Evolutionary conservation across 169 alveolate genomes (phyloP).

Genomic region (Cryptosporidium sp.): DNA sequence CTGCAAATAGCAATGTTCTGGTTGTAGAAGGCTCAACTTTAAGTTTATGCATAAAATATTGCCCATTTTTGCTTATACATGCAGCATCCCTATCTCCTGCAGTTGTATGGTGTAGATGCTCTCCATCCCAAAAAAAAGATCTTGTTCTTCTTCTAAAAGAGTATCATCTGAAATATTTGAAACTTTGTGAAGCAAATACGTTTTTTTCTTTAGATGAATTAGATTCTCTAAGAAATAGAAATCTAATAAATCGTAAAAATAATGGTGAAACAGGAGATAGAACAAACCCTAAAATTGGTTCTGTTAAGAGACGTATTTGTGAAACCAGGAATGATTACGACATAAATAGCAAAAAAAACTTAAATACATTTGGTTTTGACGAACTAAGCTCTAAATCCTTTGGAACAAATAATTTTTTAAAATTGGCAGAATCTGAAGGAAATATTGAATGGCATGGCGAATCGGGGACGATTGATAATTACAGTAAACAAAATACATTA

Average conservation of each 20-base stretch:
- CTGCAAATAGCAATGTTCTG: conserved; percentile 74
- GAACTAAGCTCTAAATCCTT: conserved; percentile 14
- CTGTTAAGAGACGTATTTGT: conserved; percentile 31
- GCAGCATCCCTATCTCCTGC: conserved; percentile 90
- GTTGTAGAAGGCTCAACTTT: conserved; percentile 90
- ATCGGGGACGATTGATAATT: neutral
- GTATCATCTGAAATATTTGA: conserved; percentile 38
- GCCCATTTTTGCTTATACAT: conserved; percentile 85
- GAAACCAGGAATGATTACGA: conserved; percentile 9
- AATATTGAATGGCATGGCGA: conserved; percentile 51
- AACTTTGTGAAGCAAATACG: neutral
- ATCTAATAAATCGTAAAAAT: neutral
- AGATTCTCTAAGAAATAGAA: neutral
- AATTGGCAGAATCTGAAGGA: conserved; percentile 1
- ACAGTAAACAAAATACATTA: neutral
- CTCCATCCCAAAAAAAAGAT: conserved; percentile 98
- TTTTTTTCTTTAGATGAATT: conserved; percentile 11
- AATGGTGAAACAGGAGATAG: neutral
- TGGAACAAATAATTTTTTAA: neutral
- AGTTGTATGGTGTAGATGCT: conserved; percentile 97
- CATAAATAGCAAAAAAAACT: neutral
- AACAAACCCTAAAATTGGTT: neutral
- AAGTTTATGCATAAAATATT: conserved; percentile 80
- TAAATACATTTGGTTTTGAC: neutral
- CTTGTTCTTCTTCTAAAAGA: conserved; percentile 84